A percentile compares a stretch with the other conserved stretches of the same genome.
Conservation (phyloP, 768 basidiomycete species). For the Calvatia gigantea region DNA sequence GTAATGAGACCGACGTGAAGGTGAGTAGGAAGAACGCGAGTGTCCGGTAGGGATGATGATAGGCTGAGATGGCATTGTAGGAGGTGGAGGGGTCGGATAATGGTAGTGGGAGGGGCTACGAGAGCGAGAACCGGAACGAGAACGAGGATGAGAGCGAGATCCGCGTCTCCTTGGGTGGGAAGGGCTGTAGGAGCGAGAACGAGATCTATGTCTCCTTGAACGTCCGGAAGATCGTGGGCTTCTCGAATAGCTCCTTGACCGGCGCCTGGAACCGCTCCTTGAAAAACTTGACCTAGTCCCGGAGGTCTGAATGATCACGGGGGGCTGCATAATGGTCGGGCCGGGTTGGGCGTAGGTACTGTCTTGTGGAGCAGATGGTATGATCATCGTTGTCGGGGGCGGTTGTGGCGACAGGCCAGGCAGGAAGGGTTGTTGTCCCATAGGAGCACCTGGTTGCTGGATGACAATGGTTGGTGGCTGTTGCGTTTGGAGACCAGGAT, state of each 20-base stretch:
- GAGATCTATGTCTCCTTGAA: not conserved
- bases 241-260: slow-evolving; percentile 13
- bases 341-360: not conserved
- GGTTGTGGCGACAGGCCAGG: slow-evolving; percentile 10
- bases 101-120: not conserved
- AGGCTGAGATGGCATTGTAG: not conserved
- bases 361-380: not conserved
- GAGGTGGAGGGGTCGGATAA: not conserved
- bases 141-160: slow-evolving; percentile 19
- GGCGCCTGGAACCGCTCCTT: not conserved
- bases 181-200: slow-evolving; percentile 15
- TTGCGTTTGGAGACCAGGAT: slow-evolving; percentile 21
- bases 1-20: slow-evolving; percentile 4
- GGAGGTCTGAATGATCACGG: slow-evolving; percentile 6
- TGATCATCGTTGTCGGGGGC: not conserved
- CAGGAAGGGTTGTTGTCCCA: slow-evolving; percentile 15
- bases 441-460: slow-evolving; percentile 22
- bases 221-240: slow-evolving; percentile 7
- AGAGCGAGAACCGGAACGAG: slow-evolving; percentile 14
- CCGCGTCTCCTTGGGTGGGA: not conserved
- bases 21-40: slow-evolving; percentile 17
- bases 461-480: slow-evolving; percentile 24
- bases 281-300: slow-evolving; percentile 3
- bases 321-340: not conserved
- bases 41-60: slow-evolving; percentile 8